Evolutionary conservation across 805 yeast genomes (phyloP).

Genomic region (Candida anglica): DNA sequence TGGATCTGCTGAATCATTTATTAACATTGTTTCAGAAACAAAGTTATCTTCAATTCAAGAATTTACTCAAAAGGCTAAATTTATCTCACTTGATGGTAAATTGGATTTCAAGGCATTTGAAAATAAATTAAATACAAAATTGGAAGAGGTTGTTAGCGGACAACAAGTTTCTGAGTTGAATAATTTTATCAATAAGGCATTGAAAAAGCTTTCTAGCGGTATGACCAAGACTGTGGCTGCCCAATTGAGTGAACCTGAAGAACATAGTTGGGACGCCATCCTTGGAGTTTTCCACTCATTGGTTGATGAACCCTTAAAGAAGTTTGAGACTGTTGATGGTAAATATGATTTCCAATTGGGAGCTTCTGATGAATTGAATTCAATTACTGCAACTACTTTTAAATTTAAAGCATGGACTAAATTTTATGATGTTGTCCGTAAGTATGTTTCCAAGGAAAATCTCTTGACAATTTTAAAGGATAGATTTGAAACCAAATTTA

Average conservation of each 20-base stretch:
- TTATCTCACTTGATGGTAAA: slow-evolving; percentile 26
- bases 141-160: slow-evolving; percentile 34
- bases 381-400: slow-evolving; percentile 38
- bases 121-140: slow-evolving; percentile 26
- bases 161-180: slow-evolving; percentile 34
- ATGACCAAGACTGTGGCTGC: slow-evolving; percentile 51
- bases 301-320: slow-evolving; percentile 5
- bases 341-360: slow-evolving; percentile 68
- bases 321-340: slow-evolving; percentile 11
- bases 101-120: slow-evolving; percentile 18
- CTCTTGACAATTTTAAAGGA: slow-evolving; percentile 67
- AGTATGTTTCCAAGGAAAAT: slow-evolving; percentile 61
- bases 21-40: slow-evolving; percentile 9
- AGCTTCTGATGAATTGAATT: slow-evolving; percentile 39
- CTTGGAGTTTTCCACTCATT: slow-evolving; percentile 36
- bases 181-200: slow-evolving; percentile 28
- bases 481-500: slow-evolving; percentile 74
- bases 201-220: slow-evolving; percentile 43
- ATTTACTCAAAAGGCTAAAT: slow-evolving; percentile 11
- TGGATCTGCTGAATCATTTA: slow-evolving; percentile 9
- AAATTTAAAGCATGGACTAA: slow-evolving; percentile 60
- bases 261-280: slow-evolving; percentile 60
- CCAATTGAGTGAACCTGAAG: slow-evolving; percentile 46
- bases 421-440: slow-evolving; percentile 56
- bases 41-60: slow-evolving; percentile 4